phyloP scores from a whole-genome alignment of 2,329 filamentous ascomycete species.

The Fusarium floridanum region DNA sequence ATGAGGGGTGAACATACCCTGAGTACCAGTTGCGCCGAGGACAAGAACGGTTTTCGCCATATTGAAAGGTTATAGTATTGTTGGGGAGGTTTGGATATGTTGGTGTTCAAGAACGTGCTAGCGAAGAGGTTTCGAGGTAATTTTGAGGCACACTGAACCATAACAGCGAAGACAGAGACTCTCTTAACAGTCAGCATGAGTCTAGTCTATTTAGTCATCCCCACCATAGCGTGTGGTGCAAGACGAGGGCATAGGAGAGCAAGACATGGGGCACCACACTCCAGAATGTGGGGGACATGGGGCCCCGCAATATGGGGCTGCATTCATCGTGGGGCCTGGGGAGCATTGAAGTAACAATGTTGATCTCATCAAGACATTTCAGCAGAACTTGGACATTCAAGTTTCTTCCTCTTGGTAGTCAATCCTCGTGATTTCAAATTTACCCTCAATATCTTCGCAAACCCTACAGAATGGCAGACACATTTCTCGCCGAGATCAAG shows the following conservation, averaged over 20 bases:
- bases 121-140: neutral
- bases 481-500: slow-evolving; percentile 12
- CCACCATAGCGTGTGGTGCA: neutral
- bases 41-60: slow-evolving; percentile 27
- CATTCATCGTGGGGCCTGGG: slow-evolving; percentile 1
- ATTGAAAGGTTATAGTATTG: neutral
- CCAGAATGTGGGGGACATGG: slow-evolving; percentile 16
- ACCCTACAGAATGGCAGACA: slow-evolving; percentile 5
- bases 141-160: neutral
- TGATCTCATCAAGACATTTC: neutral
- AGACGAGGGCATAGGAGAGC: neutral
- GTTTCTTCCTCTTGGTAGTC: neutral
- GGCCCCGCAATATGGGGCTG: neutral
- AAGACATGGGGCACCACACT: neutral
- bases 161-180: neutral
- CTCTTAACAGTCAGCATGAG: neutral
- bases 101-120: neutral
- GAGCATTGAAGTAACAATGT: neutral
- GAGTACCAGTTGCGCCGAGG: slow-evolving; percentile 30
- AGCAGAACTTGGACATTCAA: too few species aligned
- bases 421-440: neutral
- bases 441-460: neutral
- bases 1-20: slow-evolving; percentile 6
- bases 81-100: neutral
- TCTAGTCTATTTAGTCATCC: neutral